A percentile compares a stretch with the other conserved stretches of the same genome.
Evolutionary conservation across 1,284 basidiomycete species (phyloP).

Genomic region (Ganoderma lucidum): DNA sequence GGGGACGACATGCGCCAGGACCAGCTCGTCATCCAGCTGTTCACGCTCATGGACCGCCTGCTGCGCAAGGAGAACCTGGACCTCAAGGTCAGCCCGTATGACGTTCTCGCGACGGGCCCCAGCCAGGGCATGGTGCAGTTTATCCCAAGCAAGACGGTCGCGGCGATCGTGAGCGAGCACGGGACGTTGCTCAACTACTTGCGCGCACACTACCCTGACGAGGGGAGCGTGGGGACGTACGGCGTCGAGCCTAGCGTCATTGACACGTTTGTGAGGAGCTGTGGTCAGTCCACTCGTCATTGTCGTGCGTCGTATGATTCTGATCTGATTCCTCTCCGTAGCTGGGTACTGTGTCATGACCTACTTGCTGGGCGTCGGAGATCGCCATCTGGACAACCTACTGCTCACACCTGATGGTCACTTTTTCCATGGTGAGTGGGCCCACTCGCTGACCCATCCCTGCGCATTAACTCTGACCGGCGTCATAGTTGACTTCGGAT

Average conservation of each 20-base stretch:
- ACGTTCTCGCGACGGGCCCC: conserved; percentile 92
- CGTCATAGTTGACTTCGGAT: conserved; percentile 92
- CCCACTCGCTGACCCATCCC: neutral
- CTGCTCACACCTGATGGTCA: conserved; percentile 91
- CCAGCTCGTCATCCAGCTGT: conserved; percentile 96
- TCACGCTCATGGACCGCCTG: conserved; percentile 96
- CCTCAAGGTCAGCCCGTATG: conserved; percentile 91
- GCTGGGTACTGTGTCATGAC: conserved; percentile 99
- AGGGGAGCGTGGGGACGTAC: conserved; percentile 91
- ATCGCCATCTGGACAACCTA: conserved; percentile 97
- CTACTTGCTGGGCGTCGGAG: conserved; percentile 96
- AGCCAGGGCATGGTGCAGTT: conserved; percentile 97
- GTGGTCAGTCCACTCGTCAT: conserved; percentile 69
- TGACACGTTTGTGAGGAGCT: conserved; percentile 97
- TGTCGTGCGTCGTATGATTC: neutral
- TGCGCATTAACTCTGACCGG: conserved; percentile 24
- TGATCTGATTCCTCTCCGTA: conserved; percentile 42
- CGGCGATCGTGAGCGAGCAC: conserved; percentile 91
- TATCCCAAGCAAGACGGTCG: conserved; percentile 94
- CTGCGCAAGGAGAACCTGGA: conserved; percentile 96
- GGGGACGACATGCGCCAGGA: conserved; percentile 99
- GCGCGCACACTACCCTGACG: conserved; percentile 86
- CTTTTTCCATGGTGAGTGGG: conserved; percentile 75
- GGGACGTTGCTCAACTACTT: conserved; percentile 94
- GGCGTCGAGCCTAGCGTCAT: conserved; percentile 93